Evolutionary conservation across 352 stramenopile species (phyloP).

Genomic region (Halophytophthora batemanensis): DNA sequence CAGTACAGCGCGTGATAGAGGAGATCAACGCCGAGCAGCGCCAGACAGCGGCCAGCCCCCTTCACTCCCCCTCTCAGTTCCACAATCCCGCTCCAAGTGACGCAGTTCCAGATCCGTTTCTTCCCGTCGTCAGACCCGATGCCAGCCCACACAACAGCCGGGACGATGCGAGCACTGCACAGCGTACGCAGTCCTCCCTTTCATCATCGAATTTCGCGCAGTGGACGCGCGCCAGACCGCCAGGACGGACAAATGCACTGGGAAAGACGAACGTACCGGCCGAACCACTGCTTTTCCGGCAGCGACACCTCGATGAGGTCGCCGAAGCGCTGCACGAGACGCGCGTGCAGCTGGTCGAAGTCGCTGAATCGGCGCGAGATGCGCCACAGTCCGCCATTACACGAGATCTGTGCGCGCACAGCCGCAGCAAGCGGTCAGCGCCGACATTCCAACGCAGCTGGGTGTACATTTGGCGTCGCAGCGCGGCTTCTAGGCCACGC

Average conservation of each 20-base stretch:
- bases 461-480: too few relatives aligned
- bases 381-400: slow-evolving; percentile 77
- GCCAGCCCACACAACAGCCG: background rate
- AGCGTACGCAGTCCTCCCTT: background rate
- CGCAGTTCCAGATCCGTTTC: too few relatives aligned
- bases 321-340: slow-evolving; percentile 66
- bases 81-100: slow-evolving; percentile 6
- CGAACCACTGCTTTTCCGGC: slow-evolving; percentile 88
- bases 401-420: slow-evolving; percentile 59
- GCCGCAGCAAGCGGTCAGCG: too few relatives aligned
- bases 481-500: too few relatives aligned
- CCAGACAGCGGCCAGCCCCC: background rate
- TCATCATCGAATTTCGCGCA: slow-evolving; percentile 44
- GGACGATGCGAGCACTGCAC: too few relatives aligned
- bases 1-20: slow-evolving; percentile 4
- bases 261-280: slow-evolving; percentile 39
- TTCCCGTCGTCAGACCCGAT: too few relatives aligned
- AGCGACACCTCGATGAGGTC: slow-evolving; percentile 66
- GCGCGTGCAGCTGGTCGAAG: slow-evolving; percentile 84
- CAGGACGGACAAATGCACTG: background rate
- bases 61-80: background rate
- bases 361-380: slow-evolving; percentile 85
- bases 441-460: too few relatives aligned
- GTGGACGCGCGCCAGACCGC: slow-evolving; percentile 9
- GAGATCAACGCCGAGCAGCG: slow-evolving; percentile 29